These are phyloP conservation scores for Neonectria magnoliae DNA, from an alignment of 2,329 filamentous ascomycete genomes.

Conservation along the genomic window DNA sequence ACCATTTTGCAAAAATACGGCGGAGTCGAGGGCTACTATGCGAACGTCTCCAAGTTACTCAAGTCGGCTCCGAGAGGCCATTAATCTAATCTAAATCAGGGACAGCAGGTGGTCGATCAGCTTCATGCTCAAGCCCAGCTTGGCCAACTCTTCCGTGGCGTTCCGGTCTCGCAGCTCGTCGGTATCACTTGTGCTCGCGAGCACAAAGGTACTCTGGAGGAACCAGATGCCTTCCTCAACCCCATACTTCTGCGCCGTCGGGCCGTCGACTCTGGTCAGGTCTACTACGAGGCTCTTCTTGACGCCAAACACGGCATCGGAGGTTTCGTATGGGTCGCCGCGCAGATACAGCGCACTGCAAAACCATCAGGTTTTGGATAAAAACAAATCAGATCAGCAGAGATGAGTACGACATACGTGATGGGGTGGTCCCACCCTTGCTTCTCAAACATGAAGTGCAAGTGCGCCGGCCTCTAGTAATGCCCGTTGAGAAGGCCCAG, in stretches of 20 bases:
- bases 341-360: constrained; percentile 79
- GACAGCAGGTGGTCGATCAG: background rate
- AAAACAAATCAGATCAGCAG: too few species aligned
- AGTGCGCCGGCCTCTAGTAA: constrained; percentile 78
- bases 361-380: background rate
- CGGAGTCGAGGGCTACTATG: constrained; percentile 66
- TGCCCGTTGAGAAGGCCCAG: constrained; percentile 73
- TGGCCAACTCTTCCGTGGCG: constrained; percentile 11
- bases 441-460: constrained; percentile 86
- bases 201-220: constrained; percentile 10
- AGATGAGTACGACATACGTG: constrained; percentile 7
- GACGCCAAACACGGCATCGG: constrained; percentile 87
- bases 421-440: constrained; percentile 12
- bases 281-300: constrained; percentile 81
- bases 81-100: constrained; percentile 19
- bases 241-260: background rate
- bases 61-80: constrained; percentile 49
- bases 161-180: constrained; percentile 5
- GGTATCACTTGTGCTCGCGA: constrained; percentile 2
- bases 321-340: constrained; percentile 82
- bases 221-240: background rate
- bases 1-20: constrained; percentile 62
- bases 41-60: constrained; percentile 71
- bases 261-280: constrained; percentile 41
- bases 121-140: constrained; percentile 5